A percentile compares a stretch with the other conserved stretches of the same genome.
Conservation (phyloP, 2,329 filamentous ascomycete genomes). For the Ceratocystis ficicola region DNA sequence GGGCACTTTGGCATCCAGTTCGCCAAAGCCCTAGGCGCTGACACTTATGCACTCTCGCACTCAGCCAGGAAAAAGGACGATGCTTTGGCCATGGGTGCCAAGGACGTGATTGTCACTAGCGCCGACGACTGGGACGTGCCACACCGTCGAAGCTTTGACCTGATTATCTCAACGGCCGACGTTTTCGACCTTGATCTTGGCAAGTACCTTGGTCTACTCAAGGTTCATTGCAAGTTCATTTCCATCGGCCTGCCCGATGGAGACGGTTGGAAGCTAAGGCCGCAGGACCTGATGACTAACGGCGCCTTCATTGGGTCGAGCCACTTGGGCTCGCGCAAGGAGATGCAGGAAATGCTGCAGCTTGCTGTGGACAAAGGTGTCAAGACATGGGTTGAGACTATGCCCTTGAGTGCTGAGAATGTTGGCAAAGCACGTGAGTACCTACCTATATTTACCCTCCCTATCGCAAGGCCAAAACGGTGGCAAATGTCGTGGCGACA, state of each 20-base stretch:
- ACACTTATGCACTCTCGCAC: constrained; percentile 45
- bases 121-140: constrained; percentile 41
- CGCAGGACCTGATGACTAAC: constrained; percentile 63
- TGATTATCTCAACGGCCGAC: constrained; percentile 59
- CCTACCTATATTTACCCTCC: background rate
- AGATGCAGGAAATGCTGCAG: constrained; percentile 61
- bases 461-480: background rate
- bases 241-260: constrained; percentile 70
- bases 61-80: constrained; percentile 44
- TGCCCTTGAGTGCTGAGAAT: constrained; percentile 60
- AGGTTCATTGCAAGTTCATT: constrained; percentile 70
- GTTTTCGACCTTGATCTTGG: constrained; percentile 55
- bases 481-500: background rate
- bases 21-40: constrained; percentile 49
- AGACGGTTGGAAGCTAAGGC: constrained; percentile 56
- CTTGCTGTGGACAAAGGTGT: constrained; percentile 58
- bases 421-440: constrained; percentile 19
- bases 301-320: constrained; percentile 60
- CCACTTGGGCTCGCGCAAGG: constrained; percentile 57
- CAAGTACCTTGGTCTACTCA: constrained; percentile 65
- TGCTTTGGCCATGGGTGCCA: constrained; percentile 42
- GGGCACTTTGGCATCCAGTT: constrained; percentile 58
- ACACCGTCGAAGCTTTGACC: constrained; percentile 50
- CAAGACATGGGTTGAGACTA: constrained; percentile 58
- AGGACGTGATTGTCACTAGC: constrained; percentile 44